Percentiles rank a stretch among this genome's conserved stretches.
These are phyloP conservation scores for Lachnellula subtilissima DNA, from an alignment of 2,329 filamentous ascomycete genomes.

Conservation along the genomic window DNA sequence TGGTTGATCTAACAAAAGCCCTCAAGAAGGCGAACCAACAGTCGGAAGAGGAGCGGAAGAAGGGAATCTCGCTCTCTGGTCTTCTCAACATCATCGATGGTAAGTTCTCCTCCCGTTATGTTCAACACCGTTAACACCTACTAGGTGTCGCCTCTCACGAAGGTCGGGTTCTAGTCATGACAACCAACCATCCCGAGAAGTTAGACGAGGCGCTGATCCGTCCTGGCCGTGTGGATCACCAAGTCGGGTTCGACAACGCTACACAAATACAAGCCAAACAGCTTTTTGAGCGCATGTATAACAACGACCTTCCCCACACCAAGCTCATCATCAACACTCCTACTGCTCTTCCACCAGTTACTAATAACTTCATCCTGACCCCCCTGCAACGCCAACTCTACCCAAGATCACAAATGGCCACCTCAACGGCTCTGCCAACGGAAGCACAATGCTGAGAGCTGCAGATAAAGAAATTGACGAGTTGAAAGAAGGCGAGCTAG, in stretches of 20 bases:
- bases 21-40: conserved; percentile 37
- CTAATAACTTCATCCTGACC: conserved; percentile 3
- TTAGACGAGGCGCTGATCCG: conserved; percentile 71
- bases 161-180: conserved; percentile 76
- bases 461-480: conserved; percentile 3
- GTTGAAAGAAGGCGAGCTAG: conserved; percentile 37
- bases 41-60: conserved; percentile 32
- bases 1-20: conserved; percentile 40
- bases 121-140: neutral
- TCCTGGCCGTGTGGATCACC: conserved; percentile 67
- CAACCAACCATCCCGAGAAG: conserved; percentile 69
- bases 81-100: conserved; percentile 68
- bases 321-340: conserved; percentile 19
- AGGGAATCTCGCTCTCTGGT: conserved; percentile 67
- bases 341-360: neutral
- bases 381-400: conserved; percentile 15
- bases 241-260: conserved; percentile 59
- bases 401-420: neutral
- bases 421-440: neutral
- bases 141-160: conserved; percentile 68
- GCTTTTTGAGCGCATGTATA: conserved; percentile 58
- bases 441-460: neutral
- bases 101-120: conserved; percentile 6
- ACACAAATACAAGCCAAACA: conserved; percentile 49
- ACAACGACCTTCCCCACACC: conserved; percentile 32